Evolutionary conservation across 2,329 filamentous ascomycete species (phyloP).

Genomic region (Penicillium thymicola): DNA sequence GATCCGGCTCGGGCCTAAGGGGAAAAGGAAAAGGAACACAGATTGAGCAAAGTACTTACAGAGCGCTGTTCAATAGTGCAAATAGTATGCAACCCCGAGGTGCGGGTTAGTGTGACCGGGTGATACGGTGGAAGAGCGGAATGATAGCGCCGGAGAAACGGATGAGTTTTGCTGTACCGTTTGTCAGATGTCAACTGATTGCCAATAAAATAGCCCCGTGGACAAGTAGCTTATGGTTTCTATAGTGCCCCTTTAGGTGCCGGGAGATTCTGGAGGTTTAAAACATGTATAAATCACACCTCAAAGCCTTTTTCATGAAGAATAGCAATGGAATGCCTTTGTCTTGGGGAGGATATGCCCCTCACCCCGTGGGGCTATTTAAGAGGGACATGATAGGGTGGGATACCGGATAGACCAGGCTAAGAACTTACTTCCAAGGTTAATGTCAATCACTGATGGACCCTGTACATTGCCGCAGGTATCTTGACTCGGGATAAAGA

Average conservation of each 20-base stretch:
- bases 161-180: conserved; percentile 24
- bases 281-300: background rate
- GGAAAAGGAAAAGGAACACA: background rate
- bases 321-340: background rate
- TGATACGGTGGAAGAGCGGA: conserved; percentile 14
- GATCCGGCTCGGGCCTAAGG: conserved; percentile 19
- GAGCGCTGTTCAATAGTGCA: background rate
- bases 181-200: conserved; percentile 15
- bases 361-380: background rate
- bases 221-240: background rate
- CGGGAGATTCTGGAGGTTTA: background rate
- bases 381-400: background rate
- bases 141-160: conserved; percentile 34
- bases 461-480: background rate
- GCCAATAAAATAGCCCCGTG: background rate
- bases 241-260: background rate
- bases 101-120: conserved; percentile 10
- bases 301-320: background rate
- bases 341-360: background rate
- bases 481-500: background rate
- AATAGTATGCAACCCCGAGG: conserved; percentile 6
- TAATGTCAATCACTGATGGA: background rate
- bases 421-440: conserved; percentile 8
- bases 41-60: conserved; percentile 19
- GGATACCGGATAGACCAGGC: background rate